phyloP scores from a whole-genome alignment of 495 filamentous ascomycete genomes.

The Penicillium fimorum region DNA sequence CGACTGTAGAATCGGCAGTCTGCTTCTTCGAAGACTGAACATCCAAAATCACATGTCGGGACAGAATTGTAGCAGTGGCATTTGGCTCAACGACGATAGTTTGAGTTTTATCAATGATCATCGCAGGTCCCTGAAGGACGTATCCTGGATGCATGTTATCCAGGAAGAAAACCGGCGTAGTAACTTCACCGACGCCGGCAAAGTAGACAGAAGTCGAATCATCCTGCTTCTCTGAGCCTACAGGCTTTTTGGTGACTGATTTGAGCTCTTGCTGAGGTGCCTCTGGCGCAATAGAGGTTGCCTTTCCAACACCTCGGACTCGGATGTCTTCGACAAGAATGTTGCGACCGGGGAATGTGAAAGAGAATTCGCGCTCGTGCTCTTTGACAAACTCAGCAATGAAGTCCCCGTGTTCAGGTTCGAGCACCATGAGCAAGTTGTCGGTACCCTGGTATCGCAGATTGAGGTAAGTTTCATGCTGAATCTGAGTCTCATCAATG shows the following conservation, averaged over 20 bases:
- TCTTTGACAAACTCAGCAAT: conserved; percentile 57
- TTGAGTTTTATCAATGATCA: conserved; percentile 89
- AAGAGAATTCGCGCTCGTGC: conserved; percentile 50
- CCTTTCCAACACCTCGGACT: conserved; percentile 46
- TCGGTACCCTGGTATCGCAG: conserved; percentile 87
- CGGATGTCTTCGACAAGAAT: conserved; percentile 55
- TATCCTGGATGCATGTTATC: too few species aligned
- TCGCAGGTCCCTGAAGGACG: conserved; percentile 63
- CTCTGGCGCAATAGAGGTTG: conserved; percentile 7
- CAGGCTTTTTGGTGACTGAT: neutral
- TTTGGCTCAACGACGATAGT: conserved; percentile 85
- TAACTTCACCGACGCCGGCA: too few species aligned
- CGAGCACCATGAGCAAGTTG: conserved; percentile 81
- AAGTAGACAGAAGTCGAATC: conserved; percentile 3
- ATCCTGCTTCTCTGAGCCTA: conserved; percentile 6
- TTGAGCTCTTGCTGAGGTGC: conserved; percentile 13
- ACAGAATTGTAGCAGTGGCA: conserved; percentile 41
- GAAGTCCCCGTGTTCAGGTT: conserved; percentile 15
- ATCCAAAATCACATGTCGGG: conserved; percentile 70
- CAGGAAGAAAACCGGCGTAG: too few species aligned
- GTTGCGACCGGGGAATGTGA: conserved; percentile 49
- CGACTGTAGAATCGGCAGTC: conserved; percentile 47
- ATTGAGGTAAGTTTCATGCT: conserved; percentile 86
- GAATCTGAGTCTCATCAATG: conserved; percentile 59
- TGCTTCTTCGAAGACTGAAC: conserved; percentile 67